Conservation (phyloP, 345 rosid species). For the Zanthoxylum bungeanum region DNA sequence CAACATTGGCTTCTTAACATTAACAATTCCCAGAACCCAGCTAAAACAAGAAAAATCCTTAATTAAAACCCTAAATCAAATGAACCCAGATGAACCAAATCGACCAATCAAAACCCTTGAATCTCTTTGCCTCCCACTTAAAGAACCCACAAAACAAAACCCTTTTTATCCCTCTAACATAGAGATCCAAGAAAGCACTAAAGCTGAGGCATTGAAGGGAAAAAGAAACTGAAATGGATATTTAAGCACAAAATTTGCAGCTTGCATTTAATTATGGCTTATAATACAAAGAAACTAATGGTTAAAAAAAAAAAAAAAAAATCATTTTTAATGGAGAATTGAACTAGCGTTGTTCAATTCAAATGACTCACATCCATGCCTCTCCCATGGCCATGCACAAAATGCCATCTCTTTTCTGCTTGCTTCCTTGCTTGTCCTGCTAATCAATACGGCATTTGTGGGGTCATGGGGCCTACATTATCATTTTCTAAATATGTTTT, state of each 20-base stretch:
- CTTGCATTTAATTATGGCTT: slow-evolving; percentile 3
- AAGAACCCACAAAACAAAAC: not conserved
- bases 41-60: not conserved
- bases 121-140: not conserved
- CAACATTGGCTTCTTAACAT: not conserved
- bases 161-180: not conserved
- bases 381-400: slow-evolving; percentile 13
- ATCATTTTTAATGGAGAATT: not conserved
- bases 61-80: not conserved
- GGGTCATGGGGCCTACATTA: slow-evolving; percentile 2
- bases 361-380: not conserved
- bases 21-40: not conserved
- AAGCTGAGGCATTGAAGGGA: not conserved
- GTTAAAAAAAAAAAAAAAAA: not conserved
- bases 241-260: not conserved
- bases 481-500: not conserved
- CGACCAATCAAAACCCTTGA: not conserved
- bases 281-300: not conserved
- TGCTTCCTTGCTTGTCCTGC: slow-evolving; percentile 1
- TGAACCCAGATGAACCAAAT: not conserved
- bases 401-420: not conserved
- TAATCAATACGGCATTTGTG: not conserved
- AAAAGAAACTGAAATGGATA: not conserved
- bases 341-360: not conserved
- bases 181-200: slow-evolving; percentile 8